Conservation (phyloP, 495 filamentous ascomycete species). For the Penicillium salamii region DNA sequence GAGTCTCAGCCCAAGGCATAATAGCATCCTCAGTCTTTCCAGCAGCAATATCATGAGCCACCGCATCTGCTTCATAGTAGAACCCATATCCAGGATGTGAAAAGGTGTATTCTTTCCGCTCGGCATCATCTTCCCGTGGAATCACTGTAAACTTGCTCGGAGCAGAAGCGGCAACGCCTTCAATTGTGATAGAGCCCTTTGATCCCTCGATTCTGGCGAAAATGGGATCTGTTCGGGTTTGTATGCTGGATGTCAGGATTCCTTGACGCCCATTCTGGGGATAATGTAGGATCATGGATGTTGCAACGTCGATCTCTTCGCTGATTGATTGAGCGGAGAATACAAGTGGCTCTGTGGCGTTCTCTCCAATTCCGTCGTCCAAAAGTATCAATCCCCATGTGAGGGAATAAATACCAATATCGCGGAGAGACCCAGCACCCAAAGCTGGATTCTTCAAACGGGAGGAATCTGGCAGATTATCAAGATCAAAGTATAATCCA, state of each 20-base stretch:
- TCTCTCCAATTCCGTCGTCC: too few species aligned
- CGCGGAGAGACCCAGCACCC: neutral
- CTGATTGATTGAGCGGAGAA: neutral
- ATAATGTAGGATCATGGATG: neutral
- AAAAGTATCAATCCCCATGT: too few species aligned
- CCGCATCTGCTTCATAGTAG: constrained; percentile 1
- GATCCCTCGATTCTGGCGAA: constrained; percentile 1
- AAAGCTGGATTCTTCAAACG: neutral
- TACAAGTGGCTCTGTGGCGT: neutral
- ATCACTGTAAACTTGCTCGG: too few species aligned
- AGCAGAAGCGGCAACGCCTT: neutral
- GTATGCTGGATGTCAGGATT: neutral
- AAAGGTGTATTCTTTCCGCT: neutral
- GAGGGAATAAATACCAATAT: too few species aligned
- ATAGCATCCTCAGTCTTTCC: constrained; percentile 1
- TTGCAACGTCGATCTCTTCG: neutral
- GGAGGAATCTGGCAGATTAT: neutral
- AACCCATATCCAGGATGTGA: neutral
- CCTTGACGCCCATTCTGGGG: neutral
- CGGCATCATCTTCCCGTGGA: too few species aligned
- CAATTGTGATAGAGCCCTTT: neutral
- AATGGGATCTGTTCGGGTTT: neutral
- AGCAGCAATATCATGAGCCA: constrained; percentile 1
- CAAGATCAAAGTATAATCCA: neutral
- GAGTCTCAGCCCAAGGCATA: constrained; percentile 2